Evolutionary conservation across 345 rosid species (phyloP).

Genomic region (Eutrema yunnanense): DNA sequence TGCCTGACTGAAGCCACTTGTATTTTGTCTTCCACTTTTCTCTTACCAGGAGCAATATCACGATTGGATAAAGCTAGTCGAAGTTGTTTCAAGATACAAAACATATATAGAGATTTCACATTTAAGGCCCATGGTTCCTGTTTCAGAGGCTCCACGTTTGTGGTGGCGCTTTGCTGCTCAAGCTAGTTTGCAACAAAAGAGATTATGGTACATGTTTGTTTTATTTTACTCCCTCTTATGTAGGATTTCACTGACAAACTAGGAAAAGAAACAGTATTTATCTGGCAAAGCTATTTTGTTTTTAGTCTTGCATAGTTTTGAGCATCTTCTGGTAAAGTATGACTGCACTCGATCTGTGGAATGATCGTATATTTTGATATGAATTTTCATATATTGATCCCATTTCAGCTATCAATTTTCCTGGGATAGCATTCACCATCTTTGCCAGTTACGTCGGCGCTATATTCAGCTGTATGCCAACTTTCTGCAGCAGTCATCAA

Average conservation of each 20-base stretch:
- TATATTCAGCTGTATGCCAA: constrained; percentile 84
- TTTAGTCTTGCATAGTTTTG: constrained; percentile 7
- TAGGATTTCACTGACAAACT: constrained; percentile 5
- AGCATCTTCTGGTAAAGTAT: background rate
- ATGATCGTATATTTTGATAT: constrained; percentile 22
- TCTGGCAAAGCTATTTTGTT: background rate
- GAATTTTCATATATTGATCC: constrained; percentile 13
- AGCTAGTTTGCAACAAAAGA: constrained; percentile 76
- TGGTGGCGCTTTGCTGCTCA: constrained; percentile 98
- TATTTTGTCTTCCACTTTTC: constrained; percentile 17
- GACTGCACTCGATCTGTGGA: background rate
- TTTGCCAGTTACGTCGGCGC: constrained; percentile 80
- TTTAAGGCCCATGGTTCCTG: constrained; percentile 77
- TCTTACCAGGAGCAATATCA: constrained; percentile 77
- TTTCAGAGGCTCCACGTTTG: constrained; percentile 49
- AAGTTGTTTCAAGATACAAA: constrained; percentile 85
- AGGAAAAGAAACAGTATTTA: constrained; percentile 7
- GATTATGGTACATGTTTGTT: constrained; percentile 61
- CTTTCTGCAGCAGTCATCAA: constrained; percentile 63
- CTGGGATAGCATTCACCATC: constrained; percentile 77
- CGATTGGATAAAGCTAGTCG: constrained; percentile 94
- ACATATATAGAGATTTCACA: constrained; percentile 77
- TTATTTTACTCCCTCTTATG: constrained; percentile 9
- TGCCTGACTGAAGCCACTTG: constrained; percentile 13
- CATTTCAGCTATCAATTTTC: constrained; percentile 71